Base-by-base conservation (phyloP, 495 filamentous ascomycete genomes). In the Penicillium steckii region DNA sequence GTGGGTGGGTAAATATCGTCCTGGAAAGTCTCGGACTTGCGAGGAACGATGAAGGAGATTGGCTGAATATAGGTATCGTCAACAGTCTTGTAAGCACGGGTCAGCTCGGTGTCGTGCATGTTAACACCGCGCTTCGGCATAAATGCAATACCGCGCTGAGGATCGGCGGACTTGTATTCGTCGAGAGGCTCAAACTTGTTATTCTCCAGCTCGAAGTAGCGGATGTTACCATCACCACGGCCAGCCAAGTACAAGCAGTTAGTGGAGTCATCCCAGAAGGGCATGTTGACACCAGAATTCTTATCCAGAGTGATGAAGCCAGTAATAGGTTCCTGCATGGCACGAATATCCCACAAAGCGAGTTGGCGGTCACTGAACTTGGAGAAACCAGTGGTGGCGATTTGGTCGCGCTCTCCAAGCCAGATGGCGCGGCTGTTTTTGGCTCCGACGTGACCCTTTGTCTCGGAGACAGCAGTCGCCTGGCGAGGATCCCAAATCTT, bases 181-280 rank as follows among this genome's bases (percentile, higher is more conserved):
- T 91, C 91, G 21, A 98, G 73, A 69, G 85, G 94, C 66, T 97
- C 94, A 67, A 98, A 96, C 70, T 96, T 96, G 78, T 97, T 91
- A 66, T 97, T 91, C 58, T 92, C 88, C 56, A 95, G 91, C 70
- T 98, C 94, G 67, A 88, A 98, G 73, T 98, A 98, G 32, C 93
- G 91, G 57, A 98, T 98, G 69, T 97, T 98, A 58, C 94, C 94
- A 62, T 98, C 94, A 72, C 93, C 94, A 77, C 96, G 95, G 55
- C 94, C 94, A 48, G 95, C 94, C 53, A 97, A 76, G 69, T 96
- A 98, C 60, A 98, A 74, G 55, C 89, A 92, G 68, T 90, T 89
- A 7, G 89, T 95, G 29, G 90, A 88, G 44, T 97, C 95, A 67
- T 98, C 94, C 94, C 94, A 98, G 83, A 98, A 98, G 5, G 94